Evolutionary conservation across 352 stramenopile species (phyloP), one percentile per base, ranked within the genome.

Genomic region (Pilasporangium apinafurcum): DNA sequence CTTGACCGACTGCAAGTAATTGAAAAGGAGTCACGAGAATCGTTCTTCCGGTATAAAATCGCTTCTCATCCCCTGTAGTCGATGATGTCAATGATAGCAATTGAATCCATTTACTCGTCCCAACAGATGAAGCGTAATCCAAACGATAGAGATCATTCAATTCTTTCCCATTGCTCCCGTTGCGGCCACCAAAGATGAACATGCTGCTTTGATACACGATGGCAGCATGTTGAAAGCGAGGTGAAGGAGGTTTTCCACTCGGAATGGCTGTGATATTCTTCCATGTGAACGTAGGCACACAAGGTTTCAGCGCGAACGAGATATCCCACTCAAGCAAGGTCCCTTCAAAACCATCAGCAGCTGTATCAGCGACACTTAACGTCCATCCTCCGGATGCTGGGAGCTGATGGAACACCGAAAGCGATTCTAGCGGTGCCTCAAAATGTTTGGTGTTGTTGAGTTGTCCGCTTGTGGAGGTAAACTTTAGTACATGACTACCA

Each of bases 121-220:
- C 42, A 3, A 32, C 59, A 0, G 60, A 37, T 1, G 51, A 31
- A 2, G 48, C 58, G 30, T 87, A 90, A 46, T 90, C 72, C 32
- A 90, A 42, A 3, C 77, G 68, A 41, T 79, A 78, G 5, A 90
- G 40, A 48, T 90, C 77, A 5, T 52, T 60, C 17, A 83, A 30
- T 9, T 62, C 51, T 29, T 56, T 39, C 0, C 58, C 50, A n/a
- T 59, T 62, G 1, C n/a, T 29, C 5, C 54, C 62, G 20, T 43
- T 72, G 31, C 51, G 45, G 10, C 78, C 78, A 17, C 75, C 78
- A 20, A 62, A 83, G n/a, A 88, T 51, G 44, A 91, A 91, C 65
- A 91, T 75, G 21, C 60, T 77, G 47, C 32, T 79, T 18, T 72
- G 48, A 37, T 65, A 68, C 18, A 77, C 68, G 41, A 91, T 51